phyloP scores from a whole-genome alignment of 345 rosid species.

The Lagerstroemia speciosa region DNA sequence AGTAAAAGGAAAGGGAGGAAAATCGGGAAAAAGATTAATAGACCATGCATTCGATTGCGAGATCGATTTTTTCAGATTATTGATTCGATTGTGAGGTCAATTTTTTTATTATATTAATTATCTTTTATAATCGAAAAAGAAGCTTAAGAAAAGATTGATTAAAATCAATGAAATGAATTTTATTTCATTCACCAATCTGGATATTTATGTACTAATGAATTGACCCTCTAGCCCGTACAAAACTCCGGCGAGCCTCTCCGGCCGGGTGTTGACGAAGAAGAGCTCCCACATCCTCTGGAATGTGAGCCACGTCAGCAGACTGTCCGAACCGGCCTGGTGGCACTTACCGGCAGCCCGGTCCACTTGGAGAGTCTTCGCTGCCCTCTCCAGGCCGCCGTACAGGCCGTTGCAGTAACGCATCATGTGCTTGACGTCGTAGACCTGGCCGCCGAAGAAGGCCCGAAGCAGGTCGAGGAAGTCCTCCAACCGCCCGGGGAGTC shows the following conservation, averaged over 20 bases:
- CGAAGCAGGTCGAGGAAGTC: conserved; percentile 28
- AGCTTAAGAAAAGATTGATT: too few relatives aligned
- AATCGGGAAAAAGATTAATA: too few relatives aligned
- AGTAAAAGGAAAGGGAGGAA: too few relatives aligned
- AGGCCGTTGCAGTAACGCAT: conserved; percentile 32
- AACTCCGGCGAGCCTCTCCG: conserved; percentile 30
- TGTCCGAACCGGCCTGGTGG: conserved; percentile 50
- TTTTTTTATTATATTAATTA: too few relatives aligned
- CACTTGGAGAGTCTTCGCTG: conserved; percentile 24
- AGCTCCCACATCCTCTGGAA: conserved; percentile 24
- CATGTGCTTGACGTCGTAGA: conserved; percentile 60
- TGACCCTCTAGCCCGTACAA: conserved; percentile 41
- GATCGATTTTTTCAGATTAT: too few relatives aligned
- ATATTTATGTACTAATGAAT: background rate
- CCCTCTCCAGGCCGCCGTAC: conserved; percentile 50
- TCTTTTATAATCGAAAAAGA: too few relatives aligned
- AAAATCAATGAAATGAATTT: too few relatives aligned
- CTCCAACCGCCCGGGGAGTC: conserved; percentile 22
- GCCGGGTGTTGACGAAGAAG: conserved; percentile 16
- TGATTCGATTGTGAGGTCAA: too few relatives aligned
- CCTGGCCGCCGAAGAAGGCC: conserved; percentile 32
- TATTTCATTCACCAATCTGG: too few relatives aligned
- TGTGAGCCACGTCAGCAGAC: conserved; percentile 35
- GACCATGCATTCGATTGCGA: too few relatives aligned
- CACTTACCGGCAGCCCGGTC: conserved; percentile 37